Evolutionary conservation across 306 rosid genomes (phyloP).

Genomic region (Datisca glomerata): DNA sequence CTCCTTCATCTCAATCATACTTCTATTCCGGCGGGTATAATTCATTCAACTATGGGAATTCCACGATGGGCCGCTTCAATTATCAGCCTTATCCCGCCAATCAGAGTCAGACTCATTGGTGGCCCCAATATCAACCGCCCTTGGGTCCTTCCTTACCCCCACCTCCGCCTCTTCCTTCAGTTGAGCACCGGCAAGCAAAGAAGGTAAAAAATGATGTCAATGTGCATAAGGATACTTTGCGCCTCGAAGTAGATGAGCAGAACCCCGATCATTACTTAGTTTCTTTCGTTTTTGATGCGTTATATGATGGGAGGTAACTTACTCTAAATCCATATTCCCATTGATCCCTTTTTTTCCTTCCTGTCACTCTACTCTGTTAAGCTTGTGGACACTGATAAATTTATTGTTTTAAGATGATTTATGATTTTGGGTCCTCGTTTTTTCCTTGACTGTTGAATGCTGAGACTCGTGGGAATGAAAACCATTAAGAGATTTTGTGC

Average conservation of each 20-base stretch:
- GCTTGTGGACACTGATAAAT: neutral
- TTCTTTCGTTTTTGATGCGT: conserved; percentile 74
- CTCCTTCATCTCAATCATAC: conserved; percentile 35
- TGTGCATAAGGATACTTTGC: conserved; percentile 61
- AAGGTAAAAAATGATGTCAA: conserved; percentile 71
- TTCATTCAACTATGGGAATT: conserved; percentile 23
- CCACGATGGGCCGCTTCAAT: conserved; percentile 24
- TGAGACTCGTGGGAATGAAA: no score
- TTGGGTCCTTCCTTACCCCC: conserved; percentile 20
- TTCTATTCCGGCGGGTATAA: conserved; percentile 34
- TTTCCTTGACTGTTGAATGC: no score
- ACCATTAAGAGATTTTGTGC: no score
- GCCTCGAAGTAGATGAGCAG: conserved; percentile 38
- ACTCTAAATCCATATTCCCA: neutral
- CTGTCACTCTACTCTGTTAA: neutral
- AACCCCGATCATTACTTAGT: conserved; percentile 58
- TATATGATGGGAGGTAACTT: conserved; percentile 65
- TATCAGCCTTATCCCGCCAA: conserved; percentile 34
- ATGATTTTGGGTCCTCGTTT: no score
- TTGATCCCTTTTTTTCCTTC: conserved; percentile 3
- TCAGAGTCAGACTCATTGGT: conserved; percentile 33
- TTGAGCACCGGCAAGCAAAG: conserved; percentile 71
- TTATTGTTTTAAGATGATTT: no score
- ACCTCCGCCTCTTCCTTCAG: conserved; percentile 35
- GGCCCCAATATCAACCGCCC: conserved; percentile 28